Base-by-base conservation (phyloP, 2,329 filamentous ascomycete genomes). In the Ophiocordyceps camponoti-floridani region DNA sequence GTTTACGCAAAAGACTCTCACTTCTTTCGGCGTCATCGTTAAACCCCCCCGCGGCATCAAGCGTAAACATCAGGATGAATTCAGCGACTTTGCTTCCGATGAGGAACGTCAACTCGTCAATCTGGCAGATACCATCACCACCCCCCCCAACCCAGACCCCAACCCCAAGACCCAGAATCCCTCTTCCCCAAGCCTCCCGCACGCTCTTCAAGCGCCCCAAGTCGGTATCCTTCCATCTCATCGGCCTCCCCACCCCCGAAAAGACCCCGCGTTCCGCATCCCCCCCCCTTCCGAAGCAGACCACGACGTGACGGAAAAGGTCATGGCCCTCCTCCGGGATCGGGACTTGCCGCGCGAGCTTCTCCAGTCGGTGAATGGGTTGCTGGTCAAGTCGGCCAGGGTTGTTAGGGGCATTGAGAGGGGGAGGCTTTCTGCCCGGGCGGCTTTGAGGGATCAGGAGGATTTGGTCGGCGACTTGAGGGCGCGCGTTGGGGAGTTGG, bases 141-240 rank as follows among this genome's bases (percentile, higher is more conserved):
- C 56, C 38, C 58, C 53, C 45, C 45, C 46, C n/a, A 31, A 42
- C 16, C 45, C 33, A 8, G 38, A 48, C 13, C n/a, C n/a, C n/a
- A n/a, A n/a, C n/a, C n/a, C n/a, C n/a, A n/a, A n/a, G 44, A 33
- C 9, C 11, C 3, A 45, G 31, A 43, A 46, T 26, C 42, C 41
- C n/a, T 50, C 54, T 44, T 47, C 47, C 8, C 62, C 63, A 1
- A 13, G 56, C 62, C 11, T 53, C 61, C 5, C 58, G 62, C 33
- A 62, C 52, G 5, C 55, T 64, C 18, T 65, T 65, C 45, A 62
- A 60, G 49, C 53, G 59, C 11, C 54, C 49, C 13, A 63, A 60
- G 48, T 52, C 56, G 3, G 58, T 60, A 23, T 53, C 56, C 0
- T 61, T 60, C 31, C 56, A 59, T n/a, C n/a, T n/a, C 10, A 51